phyloP scores from a whole-genome alignment of 164 flowering plant species.

The Aristolochia fimbriata region DNA sequence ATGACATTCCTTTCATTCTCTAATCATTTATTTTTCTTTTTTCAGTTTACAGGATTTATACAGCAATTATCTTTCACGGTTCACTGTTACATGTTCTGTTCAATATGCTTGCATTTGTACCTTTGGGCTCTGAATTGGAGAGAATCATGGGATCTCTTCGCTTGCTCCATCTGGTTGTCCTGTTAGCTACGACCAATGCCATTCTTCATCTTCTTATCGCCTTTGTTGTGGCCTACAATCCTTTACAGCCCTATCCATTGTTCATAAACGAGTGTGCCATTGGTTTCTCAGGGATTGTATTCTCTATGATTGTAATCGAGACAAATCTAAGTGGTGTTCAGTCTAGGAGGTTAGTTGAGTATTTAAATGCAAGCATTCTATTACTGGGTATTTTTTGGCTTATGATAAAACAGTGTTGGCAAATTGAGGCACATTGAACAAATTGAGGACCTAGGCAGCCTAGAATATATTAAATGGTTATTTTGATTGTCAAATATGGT shows the following conservation, averaged over 20 bases:
- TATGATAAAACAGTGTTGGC: no score
- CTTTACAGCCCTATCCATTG: constrained; percentile 24
- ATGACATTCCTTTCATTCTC: not conserved
- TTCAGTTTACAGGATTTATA: constrained; percentile 85
- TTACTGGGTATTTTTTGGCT: not conserved
- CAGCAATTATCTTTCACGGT: constrained; percentile 76
- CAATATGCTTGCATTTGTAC: constrained; percentile 94
- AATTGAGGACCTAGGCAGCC: no score
- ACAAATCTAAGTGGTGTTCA: constrained; percentile 86
- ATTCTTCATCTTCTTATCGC: constrained; percentile 73
- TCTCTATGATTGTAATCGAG: constrained; percentile 96
- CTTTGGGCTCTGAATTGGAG: constrained; percentile 93
- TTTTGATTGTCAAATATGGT: not conserved
- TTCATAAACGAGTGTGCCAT: constrained; percentile 83
- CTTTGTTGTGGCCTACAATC: constrained; percentile 50
- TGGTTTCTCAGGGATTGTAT: constrained; percentile 92
- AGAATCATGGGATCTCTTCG: constrained; percentile 97
- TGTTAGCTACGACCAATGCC: constrained; percentile 83
- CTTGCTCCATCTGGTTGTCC: constrained; percentile 39
- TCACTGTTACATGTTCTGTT: constrained; percentile 87
- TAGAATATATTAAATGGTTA: no score
- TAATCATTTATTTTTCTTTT: constrained; percentile 6
- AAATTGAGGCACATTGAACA: no score
- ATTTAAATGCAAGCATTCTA: constrained; percentile 1
- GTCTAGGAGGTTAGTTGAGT: constrained; percentile 65